Evolutionary conservation across 2,329 filamentous ascomycete genomes (phyloP).

Genomic region (Colletotrichum orchidophilum): DNA sequence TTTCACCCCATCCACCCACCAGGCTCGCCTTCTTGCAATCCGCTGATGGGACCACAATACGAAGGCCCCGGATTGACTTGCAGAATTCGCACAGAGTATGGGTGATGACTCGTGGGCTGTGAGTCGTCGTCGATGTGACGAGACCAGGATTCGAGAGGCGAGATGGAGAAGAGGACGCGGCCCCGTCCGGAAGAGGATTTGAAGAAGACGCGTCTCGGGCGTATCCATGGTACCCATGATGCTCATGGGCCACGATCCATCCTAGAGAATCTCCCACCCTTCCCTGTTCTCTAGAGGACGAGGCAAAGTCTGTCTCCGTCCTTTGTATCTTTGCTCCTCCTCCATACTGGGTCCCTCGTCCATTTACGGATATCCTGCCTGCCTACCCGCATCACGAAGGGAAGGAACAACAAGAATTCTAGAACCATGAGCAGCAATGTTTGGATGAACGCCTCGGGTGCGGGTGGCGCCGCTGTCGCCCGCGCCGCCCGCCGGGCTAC

Average conservation of each 20-base stretch:
- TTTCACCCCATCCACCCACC: background rate
- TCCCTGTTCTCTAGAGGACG: background rate
- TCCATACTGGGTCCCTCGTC: background rate
- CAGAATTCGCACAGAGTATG: background rate
- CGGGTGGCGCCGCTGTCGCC: constrained; percentile 29
- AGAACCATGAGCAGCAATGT: background rate
- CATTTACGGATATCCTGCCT: background rate
- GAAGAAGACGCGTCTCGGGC: constrained; percentile 1
- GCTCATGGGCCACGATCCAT: background rate
- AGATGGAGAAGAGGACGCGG: constrained; percentile 10
- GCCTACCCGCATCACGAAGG: background rate
- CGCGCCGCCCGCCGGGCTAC: background rate
- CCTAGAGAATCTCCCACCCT: background rate
- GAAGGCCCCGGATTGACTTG: background rate
- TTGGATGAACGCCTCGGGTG: background rate
- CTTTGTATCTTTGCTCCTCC: background rate
- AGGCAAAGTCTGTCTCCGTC: background rate
- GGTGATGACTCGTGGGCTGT: constrained; percentile 6
- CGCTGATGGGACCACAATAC: background rate
- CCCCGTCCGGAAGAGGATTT: constrained; percentile 5
- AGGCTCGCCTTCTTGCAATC: background rate
- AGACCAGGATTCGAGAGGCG: background rate
- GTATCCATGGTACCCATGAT: constrained; percentile 8
- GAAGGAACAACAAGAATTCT: background rate
- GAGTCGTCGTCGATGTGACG: constrained; percentile 8